phyloP scores from a whole-genome alignment of 345 rosid genomes.

The Eucalyptus rudis region DNA sequence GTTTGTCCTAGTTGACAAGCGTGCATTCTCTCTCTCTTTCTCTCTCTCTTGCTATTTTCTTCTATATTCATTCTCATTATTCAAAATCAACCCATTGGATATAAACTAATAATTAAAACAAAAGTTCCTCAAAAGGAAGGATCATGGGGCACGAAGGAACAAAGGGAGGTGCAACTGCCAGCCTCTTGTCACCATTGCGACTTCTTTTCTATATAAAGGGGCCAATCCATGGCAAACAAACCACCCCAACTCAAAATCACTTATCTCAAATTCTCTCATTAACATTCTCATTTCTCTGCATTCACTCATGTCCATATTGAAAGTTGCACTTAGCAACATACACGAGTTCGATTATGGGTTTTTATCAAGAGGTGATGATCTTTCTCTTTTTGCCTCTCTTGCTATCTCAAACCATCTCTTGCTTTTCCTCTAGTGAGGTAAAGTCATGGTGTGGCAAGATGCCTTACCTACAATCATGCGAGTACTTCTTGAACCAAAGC shows the following conservation, averaged over 20 bases:
- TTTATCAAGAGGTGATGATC: slow-evolving; percentile 1
- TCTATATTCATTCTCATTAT: background rate
- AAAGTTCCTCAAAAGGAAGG: background rate
- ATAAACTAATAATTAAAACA: background rate
- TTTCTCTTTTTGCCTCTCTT: slow-evolving; percentile 11
- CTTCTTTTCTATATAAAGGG: background rate
- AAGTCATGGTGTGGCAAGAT: slow-evolving; percentile 17
- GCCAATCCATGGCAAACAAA: background rate
- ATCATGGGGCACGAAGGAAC: background rate
- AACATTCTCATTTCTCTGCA: background rate
- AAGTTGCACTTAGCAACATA: background rate
- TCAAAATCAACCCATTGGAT: background rate
- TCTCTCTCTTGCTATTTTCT: background rate
- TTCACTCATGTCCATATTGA: background rate
- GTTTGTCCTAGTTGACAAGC: background rate
- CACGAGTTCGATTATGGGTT: slow-evolving; percentile 16
- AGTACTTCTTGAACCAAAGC: slow-evolving; percentile 6
- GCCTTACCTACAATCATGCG: slow-evolving; percentile 18
- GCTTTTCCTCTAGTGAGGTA: slow-evolving; percentile 13
- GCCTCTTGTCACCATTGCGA: background rate
- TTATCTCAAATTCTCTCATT: background rate
- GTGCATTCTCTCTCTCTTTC: background rate
- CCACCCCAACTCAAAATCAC: background rate
- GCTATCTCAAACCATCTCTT: slow-evolving; percentile 6
- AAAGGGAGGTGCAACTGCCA: background rate